A percentile compares a stretch with the other conserved stretches of the same genome.
These are phyloP conservation scores for Aegle marmelos DNA, from an alignment of 345 rosid genomes.

Conservation along the genomic window DNA sequence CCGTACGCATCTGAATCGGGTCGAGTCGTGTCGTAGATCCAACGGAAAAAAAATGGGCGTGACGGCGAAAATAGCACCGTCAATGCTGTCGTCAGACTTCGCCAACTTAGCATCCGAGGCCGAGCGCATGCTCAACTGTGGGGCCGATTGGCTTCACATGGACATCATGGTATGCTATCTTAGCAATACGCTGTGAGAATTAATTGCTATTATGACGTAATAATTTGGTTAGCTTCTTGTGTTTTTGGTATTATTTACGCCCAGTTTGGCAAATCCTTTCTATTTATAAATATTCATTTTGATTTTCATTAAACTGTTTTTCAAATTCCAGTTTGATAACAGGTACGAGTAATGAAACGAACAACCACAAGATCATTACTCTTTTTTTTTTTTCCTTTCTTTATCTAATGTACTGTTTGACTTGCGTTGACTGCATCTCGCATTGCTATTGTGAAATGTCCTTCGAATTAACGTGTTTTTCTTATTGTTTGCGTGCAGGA, in stretches of 20 bases:
- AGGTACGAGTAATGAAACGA: neutral
- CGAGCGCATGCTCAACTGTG: slow-evolving; percentile 68
- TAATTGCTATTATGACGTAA: neutral
- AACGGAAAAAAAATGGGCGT: slow-evolving; percentile 47
- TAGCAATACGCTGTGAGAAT: neutral
- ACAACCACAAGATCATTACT: neutral
- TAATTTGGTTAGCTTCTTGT: neutral
- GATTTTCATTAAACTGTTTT: too few species aligned
- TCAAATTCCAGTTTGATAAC: neutral
- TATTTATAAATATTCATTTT: neutral
- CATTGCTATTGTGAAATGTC: neutral
- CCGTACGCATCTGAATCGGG: neutral
- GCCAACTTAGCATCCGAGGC: slow-evolving; percentile 89
- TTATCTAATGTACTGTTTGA: neutral
- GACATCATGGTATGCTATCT: slow-evolving; percentile 70
- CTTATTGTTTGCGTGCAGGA: slow-evolving; percentile 46
- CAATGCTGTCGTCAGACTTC: slow-evolving; percentile 93
- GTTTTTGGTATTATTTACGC: neutral
- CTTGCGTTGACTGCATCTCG: neutral
- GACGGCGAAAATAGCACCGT: slow-evolving; percentile 78
- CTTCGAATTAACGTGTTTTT: neutral
- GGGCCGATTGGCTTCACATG: slow-evolving; percentile 99
- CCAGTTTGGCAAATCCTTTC: neutral
- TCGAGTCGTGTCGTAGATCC: neutral
- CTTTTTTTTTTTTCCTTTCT: neutral